phyloP scores from a whole-genome alignment of 2,329 filamentous ascomycete species.

The Verticillium nonalfalfae region DNA sequence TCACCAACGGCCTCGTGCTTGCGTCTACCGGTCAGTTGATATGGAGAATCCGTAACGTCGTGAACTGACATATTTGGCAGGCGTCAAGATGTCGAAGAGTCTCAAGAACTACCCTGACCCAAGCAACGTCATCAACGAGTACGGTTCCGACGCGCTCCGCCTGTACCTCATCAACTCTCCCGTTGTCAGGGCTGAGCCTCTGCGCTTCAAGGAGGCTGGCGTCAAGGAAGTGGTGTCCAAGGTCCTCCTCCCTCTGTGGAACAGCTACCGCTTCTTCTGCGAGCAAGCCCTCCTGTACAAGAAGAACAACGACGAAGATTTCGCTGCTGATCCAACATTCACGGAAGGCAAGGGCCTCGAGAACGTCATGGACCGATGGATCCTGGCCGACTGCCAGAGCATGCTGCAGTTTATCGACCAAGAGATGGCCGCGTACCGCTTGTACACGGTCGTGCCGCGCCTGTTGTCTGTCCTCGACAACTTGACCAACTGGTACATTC shows the following conservation, averaged over 20 bases:
- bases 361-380: conserved; percentile 96
- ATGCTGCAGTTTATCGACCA: conserved; percentile 85
- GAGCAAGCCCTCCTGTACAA: conserved; percentile 80
- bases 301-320: conserved; percentile 75
- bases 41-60: background rate
- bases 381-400: conserved; percentile 86
- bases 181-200: conserved; percentile 83
- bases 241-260: conserved; percentile 88
- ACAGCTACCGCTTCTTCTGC: conserved; percentile 94
- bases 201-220: conserved; percentile 85
- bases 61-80: background rate
- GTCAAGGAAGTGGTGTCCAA: conserved; percentile 94
- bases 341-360: conserved; percentile 59
- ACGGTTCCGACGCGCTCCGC: conserved; percentile 86
- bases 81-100: conserved; percentile 86
- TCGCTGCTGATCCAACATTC: conserved; percentile 68
- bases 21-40: conserved; percentile 77
- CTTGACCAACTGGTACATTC: conserved; percentile 98
- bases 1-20: conserved; percentile 92
- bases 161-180: conserved; percentile 97
- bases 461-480: conserved; percentile 82
- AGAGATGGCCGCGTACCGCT: conserved; percentile 80
- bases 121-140: conserved; percentile 72
- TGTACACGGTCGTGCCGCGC: conserved; percentile 88
- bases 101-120: conserved; percentile 96